Evolutionary conservation across 352 stramenopile genomes (phyloP).

Genomic region (Phytopythium montanum): DNA sequence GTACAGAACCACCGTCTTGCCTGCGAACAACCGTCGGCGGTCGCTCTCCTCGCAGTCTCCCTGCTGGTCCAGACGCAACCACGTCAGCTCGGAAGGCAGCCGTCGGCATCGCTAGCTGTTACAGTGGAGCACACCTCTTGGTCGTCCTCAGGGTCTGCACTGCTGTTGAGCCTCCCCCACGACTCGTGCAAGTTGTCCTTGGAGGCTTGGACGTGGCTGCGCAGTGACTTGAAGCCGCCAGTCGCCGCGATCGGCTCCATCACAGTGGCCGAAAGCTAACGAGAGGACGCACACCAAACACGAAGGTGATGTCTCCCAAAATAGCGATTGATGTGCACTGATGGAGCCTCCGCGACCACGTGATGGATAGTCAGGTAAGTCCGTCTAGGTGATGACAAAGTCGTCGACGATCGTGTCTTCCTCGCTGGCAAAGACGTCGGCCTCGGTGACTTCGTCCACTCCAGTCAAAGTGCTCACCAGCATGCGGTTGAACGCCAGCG

Average conservation of each 20-base stretch:
- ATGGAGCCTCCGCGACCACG: background rate
- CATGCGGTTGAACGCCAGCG: slow-evolving; percentile 55
- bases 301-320: background rate
- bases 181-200: slow-evolving; percentile 12
- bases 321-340: background rate
- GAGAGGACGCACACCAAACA: background rate
- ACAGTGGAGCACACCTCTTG: background rate
- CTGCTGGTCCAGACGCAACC: background rate
- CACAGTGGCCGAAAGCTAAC: background rate
- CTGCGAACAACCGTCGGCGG: background rate
- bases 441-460: background rate
- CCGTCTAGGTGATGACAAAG: background rate
- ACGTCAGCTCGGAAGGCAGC: background rate
- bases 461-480: slow-evolving; percentile 25
- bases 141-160: slow-evolving; percentile 1
- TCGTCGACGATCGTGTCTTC: slow-evolving; percentile 2
- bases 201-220: slow-evolving; percentile 29
- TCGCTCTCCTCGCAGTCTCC: background rate
- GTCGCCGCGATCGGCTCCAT: slow-evolving; percentile 8
- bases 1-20: background rate
- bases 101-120: background rate
- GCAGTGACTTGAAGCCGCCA: slow-evolving; percentile 34
- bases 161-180: background rate
- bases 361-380: too few relatives aligned
- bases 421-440: background rate